phyloP scores from a whole-genome alignment of 805 yeast genomes.

The Cyberlindnera xylosilytica region DNA sequence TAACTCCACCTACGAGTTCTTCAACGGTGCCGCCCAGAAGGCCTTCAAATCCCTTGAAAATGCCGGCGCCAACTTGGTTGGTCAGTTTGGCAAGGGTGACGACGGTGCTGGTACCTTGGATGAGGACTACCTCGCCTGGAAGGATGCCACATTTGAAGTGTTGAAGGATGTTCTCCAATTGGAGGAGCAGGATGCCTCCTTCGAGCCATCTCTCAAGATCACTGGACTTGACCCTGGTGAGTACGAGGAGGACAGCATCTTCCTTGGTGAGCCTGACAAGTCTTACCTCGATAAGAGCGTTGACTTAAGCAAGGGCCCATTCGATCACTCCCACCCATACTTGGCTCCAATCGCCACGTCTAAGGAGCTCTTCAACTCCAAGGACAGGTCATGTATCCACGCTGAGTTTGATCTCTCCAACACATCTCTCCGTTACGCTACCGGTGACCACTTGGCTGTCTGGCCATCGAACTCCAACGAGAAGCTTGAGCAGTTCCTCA shows the following conservation, averaged over 20 bases:
- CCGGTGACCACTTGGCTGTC: conserved; percentile 94
- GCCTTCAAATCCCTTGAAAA: conserved; percentile 46
- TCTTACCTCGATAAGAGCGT: conserved; percentile 34
- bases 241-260: conserved; percentile 44
- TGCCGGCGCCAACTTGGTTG: conserved; percentile 73
- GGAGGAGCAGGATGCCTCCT: conserved; percentile 75
- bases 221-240: conserved; percentile 37
- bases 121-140: conserved; percentile 94
- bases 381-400: conserved; percentile 79
- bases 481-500: conserved; percentile 62
- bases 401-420: conserved; percentile 80
- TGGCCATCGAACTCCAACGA: conserved; percentile 90
- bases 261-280: conserved; percentile 73
- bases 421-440: conserved; percentile 76
- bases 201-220: conserved; percentile 63
- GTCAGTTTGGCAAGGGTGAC: conserved; percentile 87
- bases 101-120: conserved; percentile 94
- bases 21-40: conserved; percentile 76
- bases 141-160: conserved; percentile 66
- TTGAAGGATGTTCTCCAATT: conserved; percentile 62
- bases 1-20: conserved; percentile 90
- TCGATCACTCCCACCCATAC: conserved; percentile 77
- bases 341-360: conserved; percentile 62
- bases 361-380: conserved; percentile 66
- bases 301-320: conserved; percentile 60